Conservation (phyloP, 345 rosid species). For the Pugionium cornutum region DNA sequence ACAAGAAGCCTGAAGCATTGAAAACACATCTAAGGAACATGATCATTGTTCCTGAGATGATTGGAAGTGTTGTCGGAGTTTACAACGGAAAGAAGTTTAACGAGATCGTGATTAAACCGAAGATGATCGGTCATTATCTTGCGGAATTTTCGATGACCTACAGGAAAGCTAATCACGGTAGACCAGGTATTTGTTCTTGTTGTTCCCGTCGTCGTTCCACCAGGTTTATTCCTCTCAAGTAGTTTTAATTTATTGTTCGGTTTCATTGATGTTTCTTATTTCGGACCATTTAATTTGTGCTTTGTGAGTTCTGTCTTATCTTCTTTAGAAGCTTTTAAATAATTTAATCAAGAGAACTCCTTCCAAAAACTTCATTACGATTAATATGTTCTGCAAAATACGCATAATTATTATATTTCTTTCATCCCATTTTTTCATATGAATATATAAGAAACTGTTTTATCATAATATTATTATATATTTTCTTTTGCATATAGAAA, state of each 20-base stretch:
- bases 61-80: conserved; percentile 33
- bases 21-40: conserved; percentile 69
- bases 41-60: conserved; percentile 50
- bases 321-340: neutral
- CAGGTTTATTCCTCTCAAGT: conserved; percentile 70
- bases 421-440: too few species aligned
- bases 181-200: conserved; percentile 51
- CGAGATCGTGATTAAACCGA: conserved; percentile 70
- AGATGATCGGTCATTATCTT: conserved; percentile 69
- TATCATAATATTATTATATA: too few species aligned
- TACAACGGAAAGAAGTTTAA: conserved; percentile 72
- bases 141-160: conserved; percentile 60
- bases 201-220: conserved; percentile 77
- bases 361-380: too few species aligned
- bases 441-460: too few species aligned
- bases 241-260: neutral
- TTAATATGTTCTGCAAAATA: too few species aligned
- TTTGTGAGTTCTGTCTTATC: conserved; percentile 9
- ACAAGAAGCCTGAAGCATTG: conserved; percentile 71
- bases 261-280: neutral
- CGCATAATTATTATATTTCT: too few species aligned
- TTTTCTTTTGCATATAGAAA: conserved; percentile 4
- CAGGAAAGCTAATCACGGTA: conserved; percentile 64
- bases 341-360: too few species aligned
- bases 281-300: neutral